These are phyloP conservation scores for Melampsora americana DNA, from an alignment of 1,284 basidiomycete genomes.

Conservation along the genomic window DNA sequence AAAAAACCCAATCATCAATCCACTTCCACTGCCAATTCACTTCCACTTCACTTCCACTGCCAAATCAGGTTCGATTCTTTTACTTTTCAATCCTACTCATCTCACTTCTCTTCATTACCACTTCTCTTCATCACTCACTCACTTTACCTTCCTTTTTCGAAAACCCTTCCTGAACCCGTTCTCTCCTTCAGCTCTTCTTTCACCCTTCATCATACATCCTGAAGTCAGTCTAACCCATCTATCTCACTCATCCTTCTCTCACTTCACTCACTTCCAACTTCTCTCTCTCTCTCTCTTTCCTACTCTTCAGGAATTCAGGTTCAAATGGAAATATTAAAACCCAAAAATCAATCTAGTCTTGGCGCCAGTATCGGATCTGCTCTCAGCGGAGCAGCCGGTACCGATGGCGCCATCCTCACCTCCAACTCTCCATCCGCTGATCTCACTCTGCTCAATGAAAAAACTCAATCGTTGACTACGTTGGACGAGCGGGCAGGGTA, in stretches of 20 bases:
- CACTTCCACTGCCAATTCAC: too few species aligned
- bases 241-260: neutral
- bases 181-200: neutral
- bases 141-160: too few species aligned
- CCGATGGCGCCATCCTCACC: constrained; percentile 37
- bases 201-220: neutral
- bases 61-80: too few species aligned
- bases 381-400: constrained; percentile 43
- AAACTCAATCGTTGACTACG: constrained; percentile 38
- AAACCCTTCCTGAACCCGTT: too few species aligned
- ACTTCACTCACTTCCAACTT: neutral
- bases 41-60: too few species aligned
- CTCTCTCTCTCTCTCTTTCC: neutral
- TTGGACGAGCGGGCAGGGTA: constrained; percentile 32
- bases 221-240: constrained; percentile 6
- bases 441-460: constrained; percentile 1
- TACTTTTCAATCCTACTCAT: too few species aligned
- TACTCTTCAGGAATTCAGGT: neutral
- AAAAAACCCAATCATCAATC: too few species aligned
- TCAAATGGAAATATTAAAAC: constrained; percentile 42
- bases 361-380: constrained; percentile 44
- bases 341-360: constrained; percentile 40
- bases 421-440: constrained; percentile 20
- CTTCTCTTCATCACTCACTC: too few species aligned
- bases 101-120: too few species aligned